These are phyloP conservation scores for Alternaria hordeiaustralica DNA, from an alignment of 2,329 filamentous ascomycete genomes.

Conservation along the genomic window DNA sequence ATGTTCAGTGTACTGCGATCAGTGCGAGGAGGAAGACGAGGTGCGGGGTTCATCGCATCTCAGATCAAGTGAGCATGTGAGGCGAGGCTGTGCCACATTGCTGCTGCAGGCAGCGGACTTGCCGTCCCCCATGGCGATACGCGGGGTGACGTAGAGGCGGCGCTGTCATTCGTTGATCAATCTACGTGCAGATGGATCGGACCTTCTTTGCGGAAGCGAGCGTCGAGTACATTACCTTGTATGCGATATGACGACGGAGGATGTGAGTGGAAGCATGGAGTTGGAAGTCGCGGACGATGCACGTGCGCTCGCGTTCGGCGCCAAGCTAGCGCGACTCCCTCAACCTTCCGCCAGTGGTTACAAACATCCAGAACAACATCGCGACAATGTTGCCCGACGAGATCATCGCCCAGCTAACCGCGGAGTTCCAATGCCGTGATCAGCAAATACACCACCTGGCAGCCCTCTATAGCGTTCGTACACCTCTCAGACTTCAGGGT, in stretches of 20 bases:
- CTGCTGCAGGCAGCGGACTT: too few relatives aligned
- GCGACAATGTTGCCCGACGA: conserved; percentile 48
- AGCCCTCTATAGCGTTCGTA: conserved; percentile 53
- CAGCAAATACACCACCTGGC: conserved; percentile 56
- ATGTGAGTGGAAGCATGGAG: not conserved
- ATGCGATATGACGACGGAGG: not conserved
- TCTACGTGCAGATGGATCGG: not conserved
- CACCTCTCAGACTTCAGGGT: too few relatives aligned
- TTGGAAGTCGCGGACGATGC: conserved; percentile 5
- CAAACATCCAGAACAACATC: not conserved
- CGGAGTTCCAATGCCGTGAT: conserved; percentile 53
- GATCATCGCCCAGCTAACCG: conserved; percentile 43
- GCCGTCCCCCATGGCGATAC: conserved; percentile 13
- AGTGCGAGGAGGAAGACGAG: too few relatives aligned
- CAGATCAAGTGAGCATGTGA: too few relatives aligned
- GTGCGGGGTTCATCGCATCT: too few relatives aligned
- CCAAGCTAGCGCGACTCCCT: conserved; percentile 20
- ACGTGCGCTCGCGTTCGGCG: conserved; percentile 31
- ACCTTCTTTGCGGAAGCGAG: not conserved
- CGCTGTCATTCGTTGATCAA: not conserved
- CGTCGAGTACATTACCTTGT: not conserved
- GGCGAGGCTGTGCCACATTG: too few relatives aligned
- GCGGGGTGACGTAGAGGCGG: not conserved
- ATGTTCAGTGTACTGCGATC: too few relatives aligned
- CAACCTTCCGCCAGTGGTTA: not conserved